A percentile compares a stretch with the other conserved stretches of the same genome.
phyloP scores from a whole-genome alignment of 345 rosid genomes.

The Lagerstroemia speciosa region DNA sequence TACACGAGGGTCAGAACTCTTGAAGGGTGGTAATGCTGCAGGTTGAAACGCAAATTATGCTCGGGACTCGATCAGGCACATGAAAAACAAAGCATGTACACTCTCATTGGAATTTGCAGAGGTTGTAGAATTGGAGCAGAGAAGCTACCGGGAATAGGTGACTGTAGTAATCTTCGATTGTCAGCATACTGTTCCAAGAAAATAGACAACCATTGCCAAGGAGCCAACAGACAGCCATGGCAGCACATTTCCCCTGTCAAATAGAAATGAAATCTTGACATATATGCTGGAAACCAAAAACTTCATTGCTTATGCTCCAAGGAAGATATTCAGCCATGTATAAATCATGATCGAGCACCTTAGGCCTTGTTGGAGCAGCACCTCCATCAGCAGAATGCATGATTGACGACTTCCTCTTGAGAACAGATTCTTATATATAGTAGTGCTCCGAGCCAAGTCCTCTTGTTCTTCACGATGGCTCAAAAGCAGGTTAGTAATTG shows the following conservation, averaged over 20 bases:
- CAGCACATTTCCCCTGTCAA: constrained; percentile 56
- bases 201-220: constrained; percentile 76
- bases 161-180: constrained; percentile 58
- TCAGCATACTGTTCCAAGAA: constrained; percentile 82
- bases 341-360: background rate
- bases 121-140: background rate
- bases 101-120: background rate
- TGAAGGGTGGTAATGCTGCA: constrained; percentile 67
- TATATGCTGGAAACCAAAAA: background rate
- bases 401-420: background rate
- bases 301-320: background rate
- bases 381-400: background rate
- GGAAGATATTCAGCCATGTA: background rate
- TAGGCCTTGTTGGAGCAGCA: background rate
- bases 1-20: constrained; percentile 73
- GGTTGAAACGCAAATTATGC: constrained; percentile 5
- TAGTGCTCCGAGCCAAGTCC: background rate
- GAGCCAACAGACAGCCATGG: constrained; percentile 61
- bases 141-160: constrained; percentile 52
- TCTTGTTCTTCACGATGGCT: background rate
- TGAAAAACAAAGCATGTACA: background rate
- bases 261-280: background rate
- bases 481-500: background rate
- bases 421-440: background rate
- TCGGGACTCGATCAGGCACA: background rate